phyloP scores from a whole-genome alignment of 495 filamentous ascomycete genomes.

The Penicillium verhagenii region DNA sequence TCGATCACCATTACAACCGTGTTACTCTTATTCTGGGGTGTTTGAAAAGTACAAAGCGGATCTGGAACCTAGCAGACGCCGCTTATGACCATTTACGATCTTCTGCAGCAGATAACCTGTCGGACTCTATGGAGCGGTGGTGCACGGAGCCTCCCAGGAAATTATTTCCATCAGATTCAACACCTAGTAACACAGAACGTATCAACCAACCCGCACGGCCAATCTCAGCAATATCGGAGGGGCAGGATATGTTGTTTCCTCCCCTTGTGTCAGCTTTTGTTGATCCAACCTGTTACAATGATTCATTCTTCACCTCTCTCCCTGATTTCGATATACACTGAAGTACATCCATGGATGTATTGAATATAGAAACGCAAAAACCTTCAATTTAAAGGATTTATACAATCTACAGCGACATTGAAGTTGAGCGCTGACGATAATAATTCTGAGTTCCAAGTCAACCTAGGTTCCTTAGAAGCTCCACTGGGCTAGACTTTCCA shows the following conservation, averaged over 20 bases:
- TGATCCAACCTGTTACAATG: slow-evolving; percentile 36
- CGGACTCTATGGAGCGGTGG: slow-evolving; percentile 34
- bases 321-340: slow-evolving; percentile 31
- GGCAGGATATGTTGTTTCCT: slow-evolving; percentile 28
- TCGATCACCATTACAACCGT: slow-evolving; percentile 44
- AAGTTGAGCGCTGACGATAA: too few species aligned
- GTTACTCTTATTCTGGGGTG: slow-evolving; percentile 40
- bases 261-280: slow-evolving; percentile 29
- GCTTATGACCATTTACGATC: slow-evolving; percentile 29
- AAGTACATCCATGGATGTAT: neutral
- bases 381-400: too few species aligned
- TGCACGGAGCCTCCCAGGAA: slow-evolving; percentile 29
- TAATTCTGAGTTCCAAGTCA: too few species aligned
- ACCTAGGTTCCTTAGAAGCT: too few species aligned
- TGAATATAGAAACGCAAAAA: too few species aligned
- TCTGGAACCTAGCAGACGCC: slow-evolving; percentile 33
- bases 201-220: slow-evolving; percentile 15
- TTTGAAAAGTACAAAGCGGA: slow-evolving; percentile 34
- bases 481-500: too few species aligned
- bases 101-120: slow-evolving; percentile 34
- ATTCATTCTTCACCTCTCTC: slow-evolving; percentile 31
- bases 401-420: too few species aligned
- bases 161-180: slow-evolving; percentile 21
- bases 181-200: slow-evolving; percentile 21
- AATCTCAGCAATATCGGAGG: slow-evolving; percentile 18